Conservation (phyloP, 805 yeast species). For the Tetrapisispora pingtungensis region DNA sequence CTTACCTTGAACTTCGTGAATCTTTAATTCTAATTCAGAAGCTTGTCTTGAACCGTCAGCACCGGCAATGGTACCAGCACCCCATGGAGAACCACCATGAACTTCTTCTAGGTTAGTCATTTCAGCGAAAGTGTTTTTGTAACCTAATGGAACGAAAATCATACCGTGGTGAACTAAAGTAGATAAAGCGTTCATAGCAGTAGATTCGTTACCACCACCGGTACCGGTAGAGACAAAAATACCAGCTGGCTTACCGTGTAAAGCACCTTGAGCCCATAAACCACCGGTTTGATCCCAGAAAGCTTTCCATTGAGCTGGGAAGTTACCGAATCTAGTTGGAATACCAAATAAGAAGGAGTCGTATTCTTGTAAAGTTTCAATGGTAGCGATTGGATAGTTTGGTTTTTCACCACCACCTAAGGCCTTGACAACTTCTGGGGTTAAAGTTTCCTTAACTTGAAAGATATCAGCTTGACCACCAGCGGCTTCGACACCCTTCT, state of each 20-base stretch:
- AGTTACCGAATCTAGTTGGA: conserved; percentile 77
- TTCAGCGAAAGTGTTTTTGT: conserved; percentile 45
- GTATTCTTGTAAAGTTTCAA: conserved; percentile 47
- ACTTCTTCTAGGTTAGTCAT: conserved; percentile 48
- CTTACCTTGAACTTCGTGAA: conserved; percentile 61
- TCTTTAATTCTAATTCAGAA: conserved; percentile 47
- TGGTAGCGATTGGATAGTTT: conserved; percentile 52
- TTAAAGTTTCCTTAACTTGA: conserved; percentile 74
- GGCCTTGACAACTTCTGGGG: conserved; percentile 47
- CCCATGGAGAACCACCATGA: conserved; percentile 81
- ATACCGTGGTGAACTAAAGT: conserved; percentile 71
- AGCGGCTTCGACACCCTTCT: conserved; percentile 57
- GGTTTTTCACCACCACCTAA: conserved; percentile 59
- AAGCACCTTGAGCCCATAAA: conserved; percentile 65
- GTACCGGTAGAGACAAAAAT: conserved; percentile 66
- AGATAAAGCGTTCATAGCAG: conserved; percentile 55
- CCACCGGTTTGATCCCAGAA: conserved; percentile 75
- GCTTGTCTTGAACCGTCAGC: conserved; percentile 68
- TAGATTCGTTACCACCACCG: conserved; percentile 79
- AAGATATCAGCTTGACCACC: conserved; percentile 63
- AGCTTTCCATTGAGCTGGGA: conserved; percentile 68
- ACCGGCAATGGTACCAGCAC: conserved; percentile 75
- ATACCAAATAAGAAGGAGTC: conserved; percentile 80
- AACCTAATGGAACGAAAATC: conserved; percentile 71
- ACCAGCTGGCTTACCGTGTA: conserved; percentile 67